Evolutionary conservation across 2,329 filamentous ascomycete genomes (phyloP), one percentile per base, ranked within the genome.

Genomic region (Fusarium liriodendri): DNA sequence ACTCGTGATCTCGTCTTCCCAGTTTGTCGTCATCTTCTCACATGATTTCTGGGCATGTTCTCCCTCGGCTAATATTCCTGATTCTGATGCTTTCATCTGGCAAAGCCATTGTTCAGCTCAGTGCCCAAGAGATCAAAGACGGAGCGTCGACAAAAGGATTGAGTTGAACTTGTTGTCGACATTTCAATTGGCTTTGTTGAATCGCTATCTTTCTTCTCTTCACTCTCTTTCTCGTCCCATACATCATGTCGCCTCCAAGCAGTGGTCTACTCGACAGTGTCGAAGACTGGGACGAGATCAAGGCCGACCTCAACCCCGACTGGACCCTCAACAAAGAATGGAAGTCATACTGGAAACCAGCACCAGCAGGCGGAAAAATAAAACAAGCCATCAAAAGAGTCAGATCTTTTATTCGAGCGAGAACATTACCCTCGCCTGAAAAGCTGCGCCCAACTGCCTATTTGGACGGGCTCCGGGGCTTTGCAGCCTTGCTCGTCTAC

Each of bases 401-500:
- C 57, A 73, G 57, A 58, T 62, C 66, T 8, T 55, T 64, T 2
- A 62, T 73, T 27, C 75, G 74, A 63, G 57, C 72, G 5, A 74
- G 69, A 52, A 52, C 71, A 45, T 60, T 71, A 2, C 64, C 72
- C 4, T 57, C 64, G 6, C 62, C 73, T 1, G 76, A 77, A 7
- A 80, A 76, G 16, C 80, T 86, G 16, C 83, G 87, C 8, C 82
- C 84, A 20, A 91, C 89, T 6, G 89, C 89, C n/a, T 91, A 89
- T 73, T 70, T 82, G 6, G 91, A 93, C 74, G 91, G 91, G 16
- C 82, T 93, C 16, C 84, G 92, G 77, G 91, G 92, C 5, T 92
- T 93, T 70, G 91, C 91, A 6, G 90, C 91, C 4, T 85, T 93
- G 33, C 79, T 93, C 32, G 91, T 93, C 16, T 93, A 92, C 79